Evolutionary conservation across 371 early-diverging fungal species (phyloP).

Genomic region (Mortierella sp.): DNA sequence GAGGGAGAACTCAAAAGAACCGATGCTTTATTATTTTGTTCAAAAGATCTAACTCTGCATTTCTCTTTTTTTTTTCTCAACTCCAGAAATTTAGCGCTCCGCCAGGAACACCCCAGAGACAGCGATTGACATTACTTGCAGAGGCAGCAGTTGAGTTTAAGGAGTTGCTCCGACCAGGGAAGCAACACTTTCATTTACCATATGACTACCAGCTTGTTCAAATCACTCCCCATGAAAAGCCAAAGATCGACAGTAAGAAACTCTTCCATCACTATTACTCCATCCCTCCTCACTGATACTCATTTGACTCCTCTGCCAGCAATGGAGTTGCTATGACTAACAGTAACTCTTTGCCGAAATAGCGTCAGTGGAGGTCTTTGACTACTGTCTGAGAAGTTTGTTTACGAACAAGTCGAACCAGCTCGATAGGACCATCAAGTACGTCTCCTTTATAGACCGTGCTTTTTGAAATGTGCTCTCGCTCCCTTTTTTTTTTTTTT

Average conservation of each 20-base stretch:
- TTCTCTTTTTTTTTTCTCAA: not conserved
- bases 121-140: conserved; percentile 18
- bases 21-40: not conserved
- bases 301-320: not conserved
- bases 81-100: conserved; percentile 22
- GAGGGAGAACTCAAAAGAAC: too few relatives aligned
- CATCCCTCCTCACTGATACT: not conserved
- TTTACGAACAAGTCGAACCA: conserved; percentile 55
- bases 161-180: conserved; percentile 23
- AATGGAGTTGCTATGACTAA: too few relatives aligned
- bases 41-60: not conserved
- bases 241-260: conserved; percentile 56
- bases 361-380: conserved; percentile 69
- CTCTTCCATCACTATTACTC: not conserved
- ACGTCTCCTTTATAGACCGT: conserved; percentile 16
- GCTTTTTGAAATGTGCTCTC: not conserved
- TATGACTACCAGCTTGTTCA: conserved; percentile 59
- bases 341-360: not conserved
- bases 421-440: conserved; percentile 66
- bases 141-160: conserved; percentile 43
- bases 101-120: conserved; percentile 26
- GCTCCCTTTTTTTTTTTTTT: not conserved
- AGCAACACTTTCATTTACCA: conserved; percentile 24
- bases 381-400: conserved; percentile 65
- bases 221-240: conserved; percentile 57